Base-by-base conservation (phyloP, 1,284 basidiomycete genomes). In the Ustilago loliicola region DNA sequence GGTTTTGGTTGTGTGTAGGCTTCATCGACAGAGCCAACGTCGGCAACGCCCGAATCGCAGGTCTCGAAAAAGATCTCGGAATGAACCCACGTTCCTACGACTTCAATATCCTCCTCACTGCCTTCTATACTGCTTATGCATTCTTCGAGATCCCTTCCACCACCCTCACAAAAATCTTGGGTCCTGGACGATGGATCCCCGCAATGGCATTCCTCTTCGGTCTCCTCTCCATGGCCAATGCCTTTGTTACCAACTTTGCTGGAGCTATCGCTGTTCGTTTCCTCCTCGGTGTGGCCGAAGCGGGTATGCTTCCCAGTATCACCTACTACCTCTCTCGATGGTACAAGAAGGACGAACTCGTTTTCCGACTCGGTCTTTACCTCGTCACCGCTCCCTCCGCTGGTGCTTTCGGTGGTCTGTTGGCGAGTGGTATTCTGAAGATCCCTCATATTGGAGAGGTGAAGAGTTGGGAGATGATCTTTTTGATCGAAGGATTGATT, bases 101-200 rank as follows among this genome's bases (percentile, higher is more conserved):
- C n/a, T 81, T 68, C 68, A 82, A 81, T 65, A 79, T 84, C 36
- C 66, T 83, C n/a, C 56, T 83, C 50, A 82, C 81, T 17, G 57
- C 69, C 23, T 77, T 77, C 52, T 77, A 81, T 47, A 64, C 75
- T 30, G 64, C 76, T 23, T 83, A 82, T 34, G 68, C 77, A 27
- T 59, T 73, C n/a, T 82, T 81, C 51, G 81, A 83, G 85, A 90
- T 93, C 27, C 92, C 92, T 2, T 86, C 89, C 51, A 91, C 92
- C 85, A 90, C 93, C 82, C 78, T 90, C 10, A 83, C 88, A 61
- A 89, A 89, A 74, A 85, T 85, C 50, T 79, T 84, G 57, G 83
- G 85, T 27, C 85, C 87, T 19, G 87, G 81, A 34, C 61, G 83
- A 36, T 88, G 86, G 87, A 48, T 87, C n/a, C 85, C 86, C 23